phyloP scores from a whole-genome alignment of 768 basidiomycete species.

The Porpolomopsis calyptriformis region DNA sequence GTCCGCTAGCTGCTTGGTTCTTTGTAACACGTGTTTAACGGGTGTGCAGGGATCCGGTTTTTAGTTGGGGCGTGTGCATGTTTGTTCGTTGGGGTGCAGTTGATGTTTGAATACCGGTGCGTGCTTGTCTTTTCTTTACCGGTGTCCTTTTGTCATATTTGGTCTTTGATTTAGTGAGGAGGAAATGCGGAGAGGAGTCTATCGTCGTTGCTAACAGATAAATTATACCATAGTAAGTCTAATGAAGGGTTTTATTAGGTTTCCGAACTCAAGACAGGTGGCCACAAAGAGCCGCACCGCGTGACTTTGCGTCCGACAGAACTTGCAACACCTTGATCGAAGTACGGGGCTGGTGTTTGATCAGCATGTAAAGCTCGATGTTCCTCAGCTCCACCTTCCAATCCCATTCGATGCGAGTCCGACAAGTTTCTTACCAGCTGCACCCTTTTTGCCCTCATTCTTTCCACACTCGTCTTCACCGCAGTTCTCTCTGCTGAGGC shows the following conservation, averaged over 20 bases:
- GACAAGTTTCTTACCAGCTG: not conserved
- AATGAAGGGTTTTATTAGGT: not conserved
- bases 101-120: constrained; percentile 95
- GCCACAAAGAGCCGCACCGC: not conserved
- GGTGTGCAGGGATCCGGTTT: constrained; percentile 62
- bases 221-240: no score
- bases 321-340: no score
- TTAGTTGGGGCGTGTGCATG: constrained; percentile 46
- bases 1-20: constrained; percentile 5
- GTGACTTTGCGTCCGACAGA: no score
- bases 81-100: constrained; percentile 73
- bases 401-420: not conserved
- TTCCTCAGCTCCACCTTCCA: not conserved
- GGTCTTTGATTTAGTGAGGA: constrained; percentile 43
- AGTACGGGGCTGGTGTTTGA: no score
- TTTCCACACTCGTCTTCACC: not conserved
- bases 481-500: not conserved
- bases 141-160: constrained; percentile 2
- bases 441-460: not conserved
- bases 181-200: constrained; percentile 56
- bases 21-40: constrained; percentile 1
- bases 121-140: constrained; percentile 17
- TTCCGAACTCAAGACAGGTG: not conserved
- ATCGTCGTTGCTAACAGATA: constrained; percentile 30
- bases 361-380: not conserved